Percentiles rank a stretch among this genome's conserved stretches.
These are phyloP conservation scores for Colletotrichum sublineola DNA, from an alignment of 2,329 filamentous ascomycete genomes.

Conservation along the genomic window DNA sequence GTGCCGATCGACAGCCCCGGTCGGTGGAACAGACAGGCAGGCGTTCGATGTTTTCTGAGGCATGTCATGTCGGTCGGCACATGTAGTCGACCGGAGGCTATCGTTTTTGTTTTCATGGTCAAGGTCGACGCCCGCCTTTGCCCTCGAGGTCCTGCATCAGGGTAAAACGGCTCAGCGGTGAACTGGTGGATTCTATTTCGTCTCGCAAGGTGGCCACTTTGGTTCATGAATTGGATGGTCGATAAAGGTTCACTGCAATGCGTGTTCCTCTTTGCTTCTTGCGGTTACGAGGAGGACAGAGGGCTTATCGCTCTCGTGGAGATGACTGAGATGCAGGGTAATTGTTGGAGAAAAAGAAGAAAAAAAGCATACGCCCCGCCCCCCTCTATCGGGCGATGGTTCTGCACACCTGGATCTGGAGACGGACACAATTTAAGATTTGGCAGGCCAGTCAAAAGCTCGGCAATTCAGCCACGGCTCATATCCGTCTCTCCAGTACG, in stretches of 20 bases:
- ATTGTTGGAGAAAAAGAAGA: background rate
- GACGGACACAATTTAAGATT: constrained; percentile 23
- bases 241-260: background rate
- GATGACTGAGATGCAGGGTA: constrained; percentile 25
- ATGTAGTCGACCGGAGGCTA: background rate
- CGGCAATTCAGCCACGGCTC: constrained; percentile 20
- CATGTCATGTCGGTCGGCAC: background rate
- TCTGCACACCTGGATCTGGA: constrained; percentile 27
- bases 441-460: constrained; percentile 26
- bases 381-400: background rate
- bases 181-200: constrained; percentile 10
- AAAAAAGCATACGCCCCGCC: constrained; percentile 1
- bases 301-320: background rate
- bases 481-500: constrained; percentile 19
- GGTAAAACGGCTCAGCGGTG: background rate
- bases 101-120: constrained; percentile 10
- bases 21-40: background rate
- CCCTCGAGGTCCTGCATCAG: background rate
- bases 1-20: background rate
- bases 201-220: constrained; percentile 8
- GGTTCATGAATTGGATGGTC: background rate
- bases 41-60: constrained; percentile 20
- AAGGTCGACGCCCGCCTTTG: background rate
- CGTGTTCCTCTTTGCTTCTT: background rate
- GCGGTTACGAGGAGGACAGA: background rate